These are phyloP conservation scores for Suhomyces canberraensis DNA, from an alignment of 805 yeast species.

Conservation along the genomic window DNA sequence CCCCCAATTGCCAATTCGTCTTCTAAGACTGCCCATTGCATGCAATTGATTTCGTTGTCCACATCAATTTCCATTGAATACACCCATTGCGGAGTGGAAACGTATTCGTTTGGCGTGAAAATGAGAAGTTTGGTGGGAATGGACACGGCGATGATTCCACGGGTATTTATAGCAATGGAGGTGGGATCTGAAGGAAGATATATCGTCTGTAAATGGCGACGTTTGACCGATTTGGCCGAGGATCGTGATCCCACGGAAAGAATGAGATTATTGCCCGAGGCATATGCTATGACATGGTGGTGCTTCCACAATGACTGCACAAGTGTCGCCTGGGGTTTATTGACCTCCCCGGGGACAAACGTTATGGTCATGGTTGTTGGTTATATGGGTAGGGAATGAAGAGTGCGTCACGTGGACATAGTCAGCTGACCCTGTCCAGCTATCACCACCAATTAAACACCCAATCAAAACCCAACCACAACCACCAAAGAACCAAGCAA, in stretches of 20 bases:
- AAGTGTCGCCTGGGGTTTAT: constrained; percentile 50
- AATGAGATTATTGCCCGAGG: constrained; percentile 85
- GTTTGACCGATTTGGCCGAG: constrained; percentile 5
- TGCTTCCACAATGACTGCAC: constrained; percentile 64
- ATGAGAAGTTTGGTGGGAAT: constrained; percentile 42
- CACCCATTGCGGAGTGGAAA: constrained; percentile 46
- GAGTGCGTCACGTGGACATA: not conserved
- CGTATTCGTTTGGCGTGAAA: constrained; percentile 57
- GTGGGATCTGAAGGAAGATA: constrained; percentile 64
- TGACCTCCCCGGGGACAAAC: constrained; percentile 86
- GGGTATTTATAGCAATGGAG: constrained; percentile 62
- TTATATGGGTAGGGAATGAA: too few relatives aligned
- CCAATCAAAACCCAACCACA: too few relatives aligned
- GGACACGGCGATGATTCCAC: constrained; percentile 60
- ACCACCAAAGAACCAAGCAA: too few relatives aligned
- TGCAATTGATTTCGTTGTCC: constrained; percentile 34
- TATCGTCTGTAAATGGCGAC: constrained; percentile 64
- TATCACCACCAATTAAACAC: too few relatives aligned
- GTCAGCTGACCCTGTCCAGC: too few relatives aligned
- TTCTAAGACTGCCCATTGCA: constrained; percentile 53
- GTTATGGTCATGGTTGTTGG: constrained; percentile 54
- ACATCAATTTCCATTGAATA: constrained; percentile 20
- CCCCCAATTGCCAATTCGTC: constrained; percentile 65
- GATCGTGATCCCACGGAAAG: constrained; percentile 15
- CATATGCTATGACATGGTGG: constrained; percentile 64